Percentiles rank a stretch among this genome's conserved stretches.
phyloP scores from a whole-genome alignment of 495 filamentous ascomycete genomes.

The Aspergillus sclerotioniger region DNA sequence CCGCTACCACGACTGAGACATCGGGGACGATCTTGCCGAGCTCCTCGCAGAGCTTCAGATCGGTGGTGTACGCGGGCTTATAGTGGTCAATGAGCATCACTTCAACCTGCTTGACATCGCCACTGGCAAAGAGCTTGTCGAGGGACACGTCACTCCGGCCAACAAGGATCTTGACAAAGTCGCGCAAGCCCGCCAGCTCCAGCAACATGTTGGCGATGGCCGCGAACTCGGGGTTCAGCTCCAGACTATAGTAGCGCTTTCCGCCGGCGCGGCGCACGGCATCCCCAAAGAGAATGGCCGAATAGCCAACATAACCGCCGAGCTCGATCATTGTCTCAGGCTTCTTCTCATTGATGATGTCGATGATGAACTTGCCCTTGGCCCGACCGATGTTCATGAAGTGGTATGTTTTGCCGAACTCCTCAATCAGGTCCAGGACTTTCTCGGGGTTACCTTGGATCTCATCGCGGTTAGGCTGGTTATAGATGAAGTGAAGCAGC shows the following conservation, averaged over 20 bases:
- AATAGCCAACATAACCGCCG: slow-evolving; percentile 81
- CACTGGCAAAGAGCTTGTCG: slow-evolving; percentile 49
- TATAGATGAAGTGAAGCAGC: slow-evolving; percentile 66
- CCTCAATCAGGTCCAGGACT: slow-evolving; percentile 69
- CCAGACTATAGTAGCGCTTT: slow-evolving; percentile 62
- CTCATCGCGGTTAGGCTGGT: slow-evolving; percentile 52
- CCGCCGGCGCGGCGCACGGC: slow-evolving; percentile 59
- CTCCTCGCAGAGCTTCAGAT: slow-evolving; percentile 71
- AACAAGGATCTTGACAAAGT: slow-evolving; percentile 64
- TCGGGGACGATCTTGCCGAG: slow-evolving; percentile 59
- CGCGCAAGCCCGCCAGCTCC: slow-evolving; percentile 64
- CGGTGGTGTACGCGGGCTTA: slow-evolving; percentile 66
- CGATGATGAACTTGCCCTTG: slow-evolving; percentile 66
- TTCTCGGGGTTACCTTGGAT: slow-evolving; percentile 62
- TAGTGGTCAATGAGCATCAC: slow-evolving; percentile 74
- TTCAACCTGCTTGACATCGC: slow-evolving; percentile 57
- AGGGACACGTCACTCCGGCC: slow-evolving; percentile 62
- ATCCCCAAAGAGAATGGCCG: slow-evolving; percentile 66
- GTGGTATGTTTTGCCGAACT: slow-evolving; percentile 61
- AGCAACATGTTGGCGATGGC: slow-evolving; percentile 61
- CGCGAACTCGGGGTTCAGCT: slow-evolving; percentile 65
- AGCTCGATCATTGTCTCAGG: slow-evolving; percentile 74
- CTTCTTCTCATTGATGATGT: slow-evolving; percentile 61
- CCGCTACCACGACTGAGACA: slow-evolving; percentile 60
- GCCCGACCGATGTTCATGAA: slow-evolving; percentile 77